A percentile compares a stretch with the other conserved stretches of the same genome.
Conservation (phyloP, 176 grass and related monocot genomes). For the Rhynchospora tenuis region DNA sequence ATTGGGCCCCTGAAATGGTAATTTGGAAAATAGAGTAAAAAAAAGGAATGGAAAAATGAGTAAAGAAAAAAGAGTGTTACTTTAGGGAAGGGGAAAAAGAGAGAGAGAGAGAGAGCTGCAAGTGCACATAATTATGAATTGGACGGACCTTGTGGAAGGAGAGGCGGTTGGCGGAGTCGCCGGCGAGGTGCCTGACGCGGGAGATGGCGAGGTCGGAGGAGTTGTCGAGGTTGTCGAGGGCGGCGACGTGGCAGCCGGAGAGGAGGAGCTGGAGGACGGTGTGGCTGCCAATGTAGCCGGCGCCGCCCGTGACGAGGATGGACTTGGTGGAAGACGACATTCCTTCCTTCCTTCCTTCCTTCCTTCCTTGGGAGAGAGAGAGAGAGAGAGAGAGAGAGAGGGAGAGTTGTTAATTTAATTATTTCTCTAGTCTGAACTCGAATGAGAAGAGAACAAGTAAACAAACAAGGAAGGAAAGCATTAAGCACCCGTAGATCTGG, state of each 20-base stretch:
- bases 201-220: conserved; percentile 65
- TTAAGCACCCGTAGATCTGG: conserved; percentile 3
- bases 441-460: neutral
- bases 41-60: neutral
- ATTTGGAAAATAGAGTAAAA: no score
- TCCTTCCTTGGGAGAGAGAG: neutral
- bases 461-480: neutral
- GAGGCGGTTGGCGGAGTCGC: conserved; percentile 41
- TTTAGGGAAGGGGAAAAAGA: neutral
- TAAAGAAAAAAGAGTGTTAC: neutral
- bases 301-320: conserved; percentile 82
- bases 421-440: no score
- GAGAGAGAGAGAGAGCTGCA: no score
- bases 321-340: conserved; percentile 20
- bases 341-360: neutral
- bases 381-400: neutral
- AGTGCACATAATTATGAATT: no score
- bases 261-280: conserved; percentile 79
- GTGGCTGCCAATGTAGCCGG: conserved; percentile 96
- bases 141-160: conserved; percentile 47
- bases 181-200: conserved; percentile 61
- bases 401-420: no score
- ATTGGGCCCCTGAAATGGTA: neutral
- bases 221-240: conserved; percentile 79
- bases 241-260: conserved; percentile 48